Base-by-base conservation (phyloP, 2,329 filamentous ascomycete species). In the Penicillium sclerotiorum region DNA sequence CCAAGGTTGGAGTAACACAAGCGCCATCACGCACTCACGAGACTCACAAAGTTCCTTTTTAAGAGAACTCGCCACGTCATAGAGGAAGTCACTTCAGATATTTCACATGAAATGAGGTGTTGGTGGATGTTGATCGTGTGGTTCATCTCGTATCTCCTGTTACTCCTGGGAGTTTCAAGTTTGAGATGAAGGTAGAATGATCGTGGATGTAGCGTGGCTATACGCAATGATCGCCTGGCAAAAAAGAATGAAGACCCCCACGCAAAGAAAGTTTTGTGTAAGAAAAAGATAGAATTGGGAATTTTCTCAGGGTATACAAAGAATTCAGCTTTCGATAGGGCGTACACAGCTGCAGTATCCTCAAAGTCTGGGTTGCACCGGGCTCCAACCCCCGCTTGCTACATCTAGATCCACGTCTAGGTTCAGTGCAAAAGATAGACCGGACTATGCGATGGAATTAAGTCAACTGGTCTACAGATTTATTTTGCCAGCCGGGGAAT, bases 1-100 rank as follows among this genome's bases (percentile, higher is more conserved):
- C n/a, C n/a, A n/a, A n/a, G n/a, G n/a, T n/a, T 20, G 13, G 45
- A 39, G 50, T 54, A 45, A 50, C 39, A 51, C 44, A 46, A 37
- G 36, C 41, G 33, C 41, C 6, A 22, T 30, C 36, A 23, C 23
- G 4, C 27, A 27, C 36, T 41, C 44, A 47, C 40, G 43, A 47
- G 51, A 45, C 32, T 30, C n/a, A 43, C 8, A 20, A 15, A n/a
- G 25, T 32, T 32, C 12, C 40, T 43, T 43, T 21, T 43, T 43
- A n/a, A 38, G 20, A 30, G 28, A 33, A 9, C 15, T 36, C 33
- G 22, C 47, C 15, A 8, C 20, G 35, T 39, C 20, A 38, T 22
- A 43, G 12, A n/a, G n/a, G 17, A 30, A 33, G 28, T 32, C 8
- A 33, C 20, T 23, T 18, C 2, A 6, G n/a, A 11, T 8, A 11